Base-by-base conservation (phyloP, 176 grass and related monocot species). In the Lolium perenne region DNA sequence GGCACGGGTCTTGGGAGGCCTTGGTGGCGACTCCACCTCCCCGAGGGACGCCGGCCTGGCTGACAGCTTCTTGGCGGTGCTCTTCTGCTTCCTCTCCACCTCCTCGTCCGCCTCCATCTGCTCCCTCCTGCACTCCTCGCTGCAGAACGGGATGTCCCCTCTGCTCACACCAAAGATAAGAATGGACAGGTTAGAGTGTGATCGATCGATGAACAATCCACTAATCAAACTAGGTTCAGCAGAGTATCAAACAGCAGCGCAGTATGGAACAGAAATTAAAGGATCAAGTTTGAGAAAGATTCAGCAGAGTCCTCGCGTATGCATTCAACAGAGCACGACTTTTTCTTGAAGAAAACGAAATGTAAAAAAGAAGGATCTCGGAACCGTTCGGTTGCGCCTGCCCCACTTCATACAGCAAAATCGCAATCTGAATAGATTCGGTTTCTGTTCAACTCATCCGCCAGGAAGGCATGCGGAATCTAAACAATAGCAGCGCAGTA, bases 41-140 rank as follows among this genome's bases (percentile, higher is more conserved):
- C 70, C 38, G 6, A 77, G 48, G 50, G 85, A 17, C 6, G 80
- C 17, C n/a, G 81, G 81, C 23, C 76, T 79, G 9, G 21, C 20
- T 0, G 76, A 62, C 81, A 91, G 73, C 79, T 92, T 89, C 49
- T 90, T 89, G 43, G 63, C 7, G 20, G 71, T 21, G 69, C 12
- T 47, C 80, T 88, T 88, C 84, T 86, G 71, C 71, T 89, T 94
- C 64, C 77, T 86, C 80, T 91, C 92, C 62, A 72, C 38, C 45
- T 79, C 86, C 54, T 89, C 92, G 84, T 94, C 92, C 63, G 80
- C 88, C 3, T 94, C 89, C 35, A 94, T 94, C 89, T 94, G 92
- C 80, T 91, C 92, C 58, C 35, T 83, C 92, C 92, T 76, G 80
- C 92, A 94, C 70, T 89, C 89, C 86, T 91, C 89, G 76, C 86